phyloP scores from a whole-genome alignment of 2,329 filamentous ascomycete species.

The Teratosphaeriaceae sp. region DNA sequence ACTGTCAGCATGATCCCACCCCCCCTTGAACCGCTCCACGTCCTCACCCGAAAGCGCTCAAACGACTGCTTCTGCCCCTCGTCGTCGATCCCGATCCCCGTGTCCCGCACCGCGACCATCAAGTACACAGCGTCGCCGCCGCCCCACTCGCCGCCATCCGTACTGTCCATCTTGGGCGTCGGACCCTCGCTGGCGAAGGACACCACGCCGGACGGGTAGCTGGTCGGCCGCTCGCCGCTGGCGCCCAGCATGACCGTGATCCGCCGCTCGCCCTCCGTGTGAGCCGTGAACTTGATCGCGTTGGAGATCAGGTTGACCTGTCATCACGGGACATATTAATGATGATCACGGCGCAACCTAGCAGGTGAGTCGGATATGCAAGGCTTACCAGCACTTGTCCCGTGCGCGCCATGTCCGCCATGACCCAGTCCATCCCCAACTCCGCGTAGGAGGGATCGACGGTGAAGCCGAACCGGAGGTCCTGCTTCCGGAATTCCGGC shows the following conservation, averaged over 20 bases:
- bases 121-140: slow-evolving; percentile 33
- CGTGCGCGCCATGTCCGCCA: slow-evolving; percentile 37
- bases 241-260: slow-evolving; percentile 36
- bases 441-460: slow-evolving; percentile 32
- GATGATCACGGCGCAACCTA: too few relatives aligned
- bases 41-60: too few relatives aligned
- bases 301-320: not conserved
- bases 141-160: slow-evolving; percentile 28
- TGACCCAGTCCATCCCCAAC: slow-evolving; percentile 33
- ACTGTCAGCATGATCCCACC: too few relatives aligned
- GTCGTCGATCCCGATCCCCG: slow-evolving; percentile 33
- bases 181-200: too few relatives aligned
- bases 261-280: slow-evolving; percentile 25
- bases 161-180: slow-evolving; percentile 26
- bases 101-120: slow-evolving; percentile 39
- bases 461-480: slow-evolving; percentile 18
- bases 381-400: slow-evolving; percentile 30
- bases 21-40: too few relatives aligned
- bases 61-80: too few relatives aligned
- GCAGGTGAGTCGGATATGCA: too few relatives aligned
- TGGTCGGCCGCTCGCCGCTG: slow-evolving; percentile 25
- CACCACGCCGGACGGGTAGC: slow-evolving; percentile 27
- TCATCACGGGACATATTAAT: not conserved
- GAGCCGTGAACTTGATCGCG: slow-evolving; percentile 40
- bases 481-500: slow-evolving; percentile 20